Evolutionary conservation across 805 yeast genomes (phyloP).

Genomic region (Suhomyces kilbournensis): DNA sequence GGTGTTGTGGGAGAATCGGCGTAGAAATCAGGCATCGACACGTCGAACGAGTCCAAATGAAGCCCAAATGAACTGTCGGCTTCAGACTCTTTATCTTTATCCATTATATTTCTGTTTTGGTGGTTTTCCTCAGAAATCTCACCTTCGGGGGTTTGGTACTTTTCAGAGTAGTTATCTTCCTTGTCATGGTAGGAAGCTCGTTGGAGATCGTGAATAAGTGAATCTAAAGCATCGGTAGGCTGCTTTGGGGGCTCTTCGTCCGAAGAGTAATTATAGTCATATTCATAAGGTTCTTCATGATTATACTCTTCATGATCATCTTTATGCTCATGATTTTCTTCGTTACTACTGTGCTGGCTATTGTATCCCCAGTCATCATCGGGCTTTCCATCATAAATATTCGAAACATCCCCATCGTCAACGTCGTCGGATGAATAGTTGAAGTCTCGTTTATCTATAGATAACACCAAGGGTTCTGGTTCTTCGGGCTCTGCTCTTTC

Average conservation of each 20-base stretch:
- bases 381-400: neutral
- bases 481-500: neutral
- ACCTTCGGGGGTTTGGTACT: no score
- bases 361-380: slow-evolving; percentile 28
- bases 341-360: slow-evolving; percentile 16
- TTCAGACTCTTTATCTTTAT: neutral
- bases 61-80: neutral
- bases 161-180: neutral
- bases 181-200: slow-evolving; percentile 10
- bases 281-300: neutral
- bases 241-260: slow-evolving; percentile 8
- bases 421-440: slow-evolving; percentile 8
- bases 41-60: slow-evolving; percentile 19
- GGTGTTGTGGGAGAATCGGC: slow-evolving; percentile 17
- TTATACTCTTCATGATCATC: neutral
- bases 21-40: slow-evolving; percentile 29
- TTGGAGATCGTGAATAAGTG: slow-evolving; percentile 36
- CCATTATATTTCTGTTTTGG: no score
- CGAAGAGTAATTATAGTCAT: neutral
- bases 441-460: slow-evolving; percentile 20
- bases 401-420: slow-evolving; percentile 11
- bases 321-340: neutral
- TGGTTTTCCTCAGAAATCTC: no score
- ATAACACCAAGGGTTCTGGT: slow-evolving; percentile 20
- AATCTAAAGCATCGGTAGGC: slow-evolving; percentile 32